These are phyloP conservation scores for Fusarium subglutinans DNA, from an alignment of 2,329 filamentous ascomycete species.

Conservation along the genomic window DNA sequence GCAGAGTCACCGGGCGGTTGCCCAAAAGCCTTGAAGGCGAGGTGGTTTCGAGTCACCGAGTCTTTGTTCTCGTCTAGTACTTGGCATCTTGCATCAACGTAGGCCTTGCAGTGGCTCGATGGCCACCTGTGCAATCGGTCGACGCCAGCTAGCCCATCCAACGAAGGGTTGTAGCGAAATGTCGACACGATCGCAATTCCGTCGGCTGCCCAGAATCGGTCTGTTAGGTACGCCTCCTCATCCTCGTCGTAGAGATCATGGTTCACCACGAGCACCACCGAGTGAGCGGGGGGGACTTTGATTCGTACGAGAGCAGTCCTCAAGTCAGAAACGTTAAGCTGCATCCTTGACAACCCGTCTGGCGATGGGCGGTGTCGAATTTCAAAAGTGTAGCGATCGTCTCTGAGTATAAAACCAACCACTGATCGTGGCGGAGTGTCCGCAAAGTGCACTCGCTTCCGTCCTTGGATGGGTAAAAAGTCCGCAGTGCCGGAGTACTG, in stretches of 20 bases:
- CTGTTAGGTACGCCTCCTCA: constrained; percentile 71
- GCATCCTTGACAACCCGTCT: constrained; percentile 57
- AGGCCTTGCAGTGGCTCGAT: constrained; percentile 66
- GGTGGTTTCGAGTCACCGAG: neutral
- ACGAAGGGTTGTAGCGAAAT: constrained; percentile 67
- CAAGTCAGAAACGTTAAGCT: constrained; percentile 69
- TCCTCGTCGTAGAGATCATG: constrained; percentile 75
- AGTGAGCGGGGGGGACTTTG: constrained; percentile 67
- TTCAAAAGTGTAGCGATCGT: constrained; percentile 50
- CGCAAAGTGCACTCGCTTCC: neutral
- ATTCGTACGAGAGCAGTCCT: constrained; percentile 64
- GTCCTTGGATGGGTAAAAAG: neutral
- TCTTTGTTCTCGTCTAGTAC: neutral
- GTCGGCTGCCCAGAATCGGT: constrained; percentile 71
- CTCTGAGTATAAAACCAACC: constrained; percentile 56
- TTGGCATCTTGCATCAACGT: constrained; percentile 48
- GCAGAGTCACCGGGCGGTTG: constrained; percentile 30
- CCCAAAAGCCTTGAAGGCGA: neutral
- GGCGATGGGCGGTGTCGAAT: constrained; percentile 61
- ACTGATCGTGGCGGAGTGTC: constrained; percentile 35
- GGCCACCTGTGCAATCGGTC: constrained; percentile 70
- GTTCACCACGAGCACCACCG: constrained; percentile 64
- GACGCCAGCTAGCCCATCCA: constrained; percentile 52
- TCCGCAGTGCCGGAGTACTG: constrained; percentile 6
- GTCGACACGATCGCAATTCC: constrained; percentile 69